A percentile compares a stretch with the other conserved stretches of the same genome.
Evolutionary conservation across 805 yeast species (phyloP).

Genomic region (Starmerella apis): DNA sequence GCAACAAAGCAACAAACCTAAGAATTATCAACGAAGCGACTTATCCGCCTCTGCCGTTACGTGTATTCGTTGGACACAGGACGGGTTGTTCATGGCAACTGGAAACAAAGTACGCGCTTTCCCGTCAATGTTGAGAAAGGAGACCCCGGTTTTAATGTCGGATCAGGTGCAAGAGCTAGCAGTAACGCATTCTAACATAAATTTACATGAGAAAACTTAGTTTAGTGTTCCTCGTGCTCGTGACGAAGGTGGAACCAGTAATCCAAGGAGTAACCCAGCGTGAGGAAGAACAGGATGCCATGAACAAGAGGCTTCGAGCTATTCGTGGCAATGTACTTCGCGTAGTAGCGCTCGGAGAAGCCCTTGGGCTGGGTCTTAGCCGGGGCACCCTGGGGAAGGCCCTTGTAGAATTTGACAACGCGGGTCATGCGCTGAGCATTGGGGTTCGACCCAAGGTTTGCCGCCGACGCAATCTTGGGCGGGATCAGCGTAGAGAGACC

Average conservation of each 20-base stretch:
- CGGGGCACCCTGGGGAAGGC: slow-evolving; percentile 88
- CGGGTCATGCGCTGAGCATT: slow-evolving; percentile 93
- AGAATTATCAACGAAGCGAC: neutral
- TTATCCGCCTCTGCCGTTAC: neutral
- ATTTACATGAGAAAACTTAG: slow-evolving; percentile 1
- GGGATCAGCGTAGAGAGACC: slow-evolving; percentile 92
- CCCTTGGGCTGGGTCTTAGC: slow-evolving; percentile 53
- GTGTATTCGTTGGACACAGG: slow-evolving; percentile 7
- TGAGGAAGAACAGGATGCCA: slow-evolving; percentile 54
- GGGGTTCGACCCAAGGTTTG: slow-evolving; percentile 89
- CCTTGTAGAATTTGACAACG: slow-evolving; percentile 91
- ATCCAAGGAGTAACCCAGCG: slow-evolving; percentile 82
- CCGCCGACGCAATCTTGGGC: slow-evolving; percentile 95
- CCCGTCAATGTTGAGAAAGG: neutral
- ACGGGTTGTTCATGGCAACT: slow-evolving; percentile 6
- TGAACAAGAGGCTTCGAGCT: slow-evolving; percentile 41
- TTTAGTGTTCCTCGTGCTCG: slow-evolving; percentile 22
- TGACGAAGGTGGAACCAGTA: slow-evolving; percentile 70
- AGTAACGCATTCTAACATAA: slow-evolving; percentile 6
- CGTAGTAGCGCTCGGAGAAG: slow-evolving; percentile 48
- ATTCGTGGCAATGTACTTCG: slow-evolving; percentile 45
- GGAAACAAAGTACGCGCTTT: slow-evolving; percentile 5
- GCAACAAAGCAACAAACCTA: neutral
- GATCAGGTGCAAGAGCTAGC: neutral
- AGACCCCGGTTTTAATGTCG: no score